These are phyloP conservation scores for Candida vaughaniae DNA, from an alignment of 805 yeast genomes.

Conservation along the genomic window DNA sequence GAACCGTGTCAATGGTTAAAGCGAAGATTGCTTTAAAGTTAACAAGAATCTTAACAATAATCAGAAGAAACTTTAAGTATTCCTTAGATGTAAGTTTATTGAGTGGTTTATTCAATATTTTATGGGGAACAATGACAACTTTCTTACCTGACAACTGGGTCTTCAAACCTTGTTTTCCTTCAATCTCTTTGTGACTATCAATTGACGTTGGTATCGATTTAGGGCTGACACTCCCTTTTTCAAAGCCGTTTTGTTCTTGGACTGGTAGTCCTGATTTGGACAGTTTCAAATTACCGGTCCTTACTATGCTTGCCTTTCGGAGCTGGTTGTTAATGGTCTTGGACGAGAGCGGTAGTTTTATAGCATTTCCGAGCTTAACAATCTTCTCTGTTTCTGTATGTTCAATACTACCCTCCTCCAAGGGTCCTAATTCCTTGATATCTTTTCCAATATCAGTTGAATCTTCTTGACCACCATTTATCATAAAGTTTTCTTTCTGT, in stretches of 20 bases:
- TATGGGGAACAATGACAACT: slow-evolving; percentile 40
- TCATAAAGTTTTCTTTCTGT: slow-evolving; percentile 29
- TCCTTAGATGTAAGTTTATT: slow-evolving; percentile 35
- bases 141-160: slow-evolving; percentile 17
- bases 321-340: slow-evolving; percentile 27
- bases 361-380: slow-evolving; percentile 29
- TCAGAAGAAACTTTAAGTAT: slow-evolving; percentile 33
- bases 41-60: slow-evolving; percentile 36
- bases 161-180: slow-evolving; percentile 3
- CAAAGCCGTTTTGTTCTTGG: too few species aligned
- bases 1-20: slow-evolving; percentile 11
- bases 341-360: slow-evolving; percentile 27
- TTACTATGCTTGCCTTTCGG: slow-evolving; percentile 16
- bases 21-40: slow-evolving; percentile 32
- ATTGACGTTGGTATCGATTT: neutral
- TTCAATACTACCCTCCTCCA: too few species aligned
- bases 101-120: slow-evolving; percentile 41
- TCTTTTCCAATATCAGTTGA: slow-evolving; percentile 9
- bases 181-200: too few species aligned
- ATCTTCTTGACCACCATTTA: slow-evolving; percentile 17
- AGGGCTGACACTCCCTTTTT: neutral
- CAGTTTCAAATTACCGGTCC: neutral
- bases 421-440: slow-evolving; percentile 9
- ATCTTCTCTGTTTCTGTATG: slow-evolving; percentile 20
- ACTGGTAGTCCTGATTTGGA: neutral